phyloP scores from a whole-genome alignment of 805 yeast genomes.

The Saccharomyces paradoxus region DNA sequence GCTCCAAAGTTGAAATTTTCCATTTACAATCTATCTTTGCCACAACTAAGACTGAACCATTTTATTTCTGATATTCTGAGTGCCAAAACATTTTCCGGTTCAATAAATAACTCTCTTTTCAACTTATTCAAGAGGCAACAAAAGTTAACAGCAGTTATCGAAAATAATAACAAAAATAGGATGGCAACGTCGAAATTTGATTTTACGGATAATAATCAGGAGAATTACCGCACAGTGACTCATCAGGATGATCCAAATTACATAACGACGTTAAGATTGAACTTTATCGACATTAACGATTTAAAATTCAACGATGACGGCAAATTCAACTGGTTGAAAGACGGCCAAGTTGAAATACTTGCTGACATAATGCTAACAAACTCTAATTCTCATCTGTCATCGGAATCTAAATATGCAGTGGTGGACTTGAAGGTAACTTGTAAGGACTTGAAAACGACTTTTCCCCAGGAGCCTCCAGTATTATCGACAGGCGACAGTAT shows the following conservation, averaged over 20 bases:
- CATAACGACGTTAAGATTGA: slow-evolving; percentile 40
- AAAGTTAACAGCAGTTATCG: slow-evolving; percentile 37
- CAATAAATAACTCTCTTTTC: slow-evolving; percentile 66
- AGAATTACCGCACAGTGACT: background rate
- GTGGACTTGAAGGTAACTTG: slow-evolving; percentile 60
- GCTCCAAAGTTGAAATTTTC: slow-evolving; percentile 34
- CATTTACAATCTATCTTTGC: slow-evolving; percentile 58
- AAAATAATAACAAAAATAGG: slow-evolving; percentile 30
- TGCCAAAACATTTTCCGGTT: slow-evolving; percentile 64
- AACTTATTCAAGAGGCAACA: slow-evolving; percentile 70
- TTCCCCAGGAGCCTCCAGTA: slow-evolving; percentile 43
- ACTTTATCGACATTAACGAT: slow-evolving; percentile 33
- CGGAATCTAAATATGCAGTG: slow-evolving; percentile 44
- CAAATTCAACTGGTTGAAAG: slow-evolving; percentile 62
- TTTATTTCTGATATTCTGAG: slow-evolving; percentile 58
- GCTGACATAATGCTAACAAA: slow-evolving; percentile 56
- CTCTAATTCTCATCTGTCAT: background rate
- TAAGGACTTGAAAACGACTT: slow-evolving; percentile 49
- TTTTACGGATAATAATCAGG: background rate
- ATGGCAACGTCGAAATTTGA: slow-evolving; percentile 23
- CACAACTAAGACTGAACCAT: slow-evolving; percentile 50
- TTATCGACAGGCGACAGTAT: slow-evolving; percentile 49
- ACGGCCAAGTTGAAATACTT: slow-evolving; percentile 59
- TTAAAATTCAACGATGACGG: slow-evolving; percentile 29
- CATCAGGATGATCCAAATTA: slow-evolving; percentile 34